phyloP scores from a whole-genome alignment of 2,329 filamentous ascomycete genomes.

The Fusarium sp. region DNA sequence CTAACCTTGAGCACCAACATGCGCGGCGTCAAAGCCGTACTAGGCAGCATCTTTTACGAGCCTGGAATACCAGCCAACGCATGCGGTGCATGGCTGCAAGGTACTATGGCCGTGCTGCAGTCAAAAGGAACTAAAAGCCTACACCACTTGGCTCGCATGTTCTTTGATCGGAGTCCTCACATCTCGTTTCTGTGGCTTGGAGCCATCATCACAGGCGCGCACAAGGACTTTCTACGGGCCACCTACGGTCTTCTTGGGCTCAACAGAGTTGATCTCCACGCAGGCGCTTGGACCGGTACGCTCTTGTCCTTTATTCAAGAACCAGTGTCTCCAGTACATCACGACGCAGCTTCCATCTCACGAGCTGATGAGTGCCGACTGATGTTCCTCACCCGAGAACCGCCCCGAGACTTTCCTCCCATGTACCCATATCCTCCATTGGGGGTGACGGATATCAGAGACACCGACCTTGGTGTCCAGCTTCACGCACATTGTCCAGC shows the following conservation, averaged over 20 bases:
- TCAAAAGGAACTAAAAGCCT: background rate
- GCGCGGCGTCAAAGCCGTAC: constrained; percentile 6
- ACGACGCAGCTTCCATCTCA: background rate
- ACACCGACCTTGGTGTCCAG: constrained; percentile 5
- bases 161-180: constrained; percentile 10
- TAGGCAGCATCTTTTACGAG: constrained; percentile 22
- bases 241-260: background rate
- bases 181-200: constrained; percentile 13
- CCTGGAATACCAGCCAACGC: constrained; percentile 9
- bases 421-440: constrained; percentile 5
- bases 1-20: constrained; percentile 8
- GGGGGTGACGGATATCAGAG: constrained; percentile 3
- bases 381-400: constrained; percentile 8
- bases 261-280: constrained; percentile 11
- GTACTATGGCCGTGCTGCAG: constrained; percentile 8
- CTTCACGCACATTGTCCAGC: constrained; percentile 4
- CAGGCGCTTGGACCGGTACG: constrained; percentile 10
- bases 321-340: background rate
- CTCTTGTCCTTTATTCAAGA: constrained; percentile 14
- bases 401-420: constrained; percentile 2
- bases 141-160: constrained; percentile 15
- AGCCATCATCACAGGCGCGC: constrained; percentile 3
- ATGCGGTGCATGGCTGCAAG: constrained; percentile 22
- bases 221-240: constrained; percentile 4
- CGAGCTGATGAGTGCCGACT: constrained; percentile 15